Percentiles rank a stretch among this genome's conserved stretches.
phyloP scores from a whole-genome alignment of 148 eudicot genomes.

The Arbutus unedo region DNA sequence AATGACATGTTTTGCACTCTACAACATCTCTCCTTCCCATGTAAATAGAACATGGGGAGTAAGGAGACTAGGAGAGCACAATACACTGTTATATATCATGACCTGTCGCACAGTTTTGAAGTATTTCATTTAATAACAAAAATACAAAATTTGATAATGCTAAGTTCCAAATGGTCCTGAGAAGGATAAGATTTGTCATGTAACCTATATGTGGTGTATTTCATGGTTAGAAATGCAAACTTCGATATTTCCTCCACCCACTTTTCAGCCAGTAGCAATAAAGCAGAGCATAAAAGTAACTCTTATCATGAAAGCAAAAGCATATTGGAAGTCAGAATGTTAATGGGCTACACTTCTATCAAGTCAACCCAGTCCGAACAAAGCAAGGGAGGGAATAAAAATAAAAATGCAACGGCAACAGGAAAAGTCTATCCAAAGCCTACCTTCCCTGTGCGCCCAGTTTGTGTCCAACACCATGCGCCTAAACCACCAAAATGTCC shows the following conservation, averaged over 20 bases:
- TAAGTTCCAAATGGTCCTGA: constrained; percentile 6
- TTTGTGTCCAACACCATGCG: constrained; percentile 93
- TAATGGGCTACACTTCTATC: not conserved
- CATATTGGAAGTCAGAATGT: not conserved
- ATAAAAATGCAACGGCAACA: not conserved
- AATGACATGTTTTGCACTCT: not conserved
- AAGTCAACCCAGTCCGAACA: not conserved
- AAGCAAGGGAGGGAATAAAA: not conserved
- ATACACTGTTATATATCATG: not conserved
- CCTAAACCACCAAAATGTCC: constrained; percentile 69
- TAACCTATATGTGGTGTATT: not conserved
- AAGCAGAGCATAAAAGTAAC: constrained; percentile 11
- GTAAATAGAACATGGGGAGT: not conserved
- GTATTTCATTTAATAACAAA: not conserved
- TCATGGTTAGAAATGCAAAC: not conserved
- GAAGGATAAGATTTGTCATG: not conserved
- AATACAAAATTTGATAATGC: not conserved
- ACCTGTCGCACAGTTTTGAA: not conserved
- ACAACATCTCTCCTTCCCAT: not conserved
- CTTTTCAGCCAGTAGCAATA: constrained; percentile 12
- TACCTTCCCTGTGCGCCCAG: constrained; percentile 87
- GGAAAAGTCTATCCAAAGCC: constrained; percentile 22
- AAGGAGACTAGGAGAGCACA: not conserved
- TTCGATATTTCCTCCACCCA: not conserved
- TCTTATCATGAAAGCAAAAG: not conserved